phyloP scores from a whole-genome alignment of 225 moss, liverwort and hornwort genomes.

The Pleurozium schreberi region DNA sequence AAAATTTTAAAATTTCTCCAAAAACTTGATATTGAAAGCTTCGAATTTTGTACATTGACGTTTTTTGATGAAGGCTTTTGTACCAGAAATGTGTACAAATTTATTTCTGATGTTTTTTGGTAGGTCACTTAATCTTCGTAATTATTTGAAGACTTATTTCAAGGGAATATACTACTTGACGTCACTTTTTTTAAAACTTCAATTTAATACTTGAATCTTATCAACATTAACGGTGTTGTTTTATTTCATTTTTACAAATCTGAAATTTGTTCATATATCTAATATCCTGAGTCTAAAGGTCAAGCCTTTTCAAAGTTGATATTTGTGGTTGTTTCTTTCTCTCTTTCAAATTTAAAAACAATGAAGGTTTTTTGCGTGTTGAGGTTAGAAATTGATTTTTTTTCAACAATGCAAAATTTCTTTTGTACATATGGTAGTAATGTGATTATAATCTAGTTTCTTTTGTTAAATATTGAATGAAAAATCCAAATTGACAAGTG shows the following conservation, averaged over 20 bases:
- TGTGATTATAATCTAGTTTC: neutral
- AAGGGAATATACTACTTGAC: neutral
- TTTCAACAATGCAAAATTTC: neutral
- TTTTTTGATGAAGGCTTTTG: neutral
- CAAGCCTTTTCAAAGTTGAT: no score
- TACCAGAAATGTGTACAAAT: neutral
- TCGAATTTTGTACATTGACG: fast-evolving
- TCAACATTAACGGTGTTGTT: fast-evolving
- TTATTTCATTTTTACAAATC: neutral
- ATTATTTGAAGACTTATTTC: neutral
- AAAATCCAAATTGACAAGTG: neutral
- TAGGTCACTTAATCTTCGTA: neutral
- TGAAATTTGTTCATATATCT: neutral
- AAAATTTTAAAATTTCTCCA: no score
- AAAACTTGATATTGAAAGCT: no score
- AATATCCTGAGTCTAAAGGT: fast-evolving
- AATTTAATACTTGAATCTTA: neutral
- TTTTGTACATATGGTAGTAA: neutral
- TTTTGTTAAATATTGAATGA: neutral
- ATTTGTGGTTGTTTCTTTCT: neutral
- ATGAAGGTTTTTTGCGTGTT: neutral
- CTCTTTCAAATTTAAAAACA: neutral
- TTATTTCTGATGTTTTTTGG: neutral
- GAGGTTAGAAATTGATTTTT: neutral
- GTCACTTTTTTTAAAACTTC: neutral